Conservation (phyloP, 768 basidiomycete species). For the Gelatoporia subvermispora region DNA sequence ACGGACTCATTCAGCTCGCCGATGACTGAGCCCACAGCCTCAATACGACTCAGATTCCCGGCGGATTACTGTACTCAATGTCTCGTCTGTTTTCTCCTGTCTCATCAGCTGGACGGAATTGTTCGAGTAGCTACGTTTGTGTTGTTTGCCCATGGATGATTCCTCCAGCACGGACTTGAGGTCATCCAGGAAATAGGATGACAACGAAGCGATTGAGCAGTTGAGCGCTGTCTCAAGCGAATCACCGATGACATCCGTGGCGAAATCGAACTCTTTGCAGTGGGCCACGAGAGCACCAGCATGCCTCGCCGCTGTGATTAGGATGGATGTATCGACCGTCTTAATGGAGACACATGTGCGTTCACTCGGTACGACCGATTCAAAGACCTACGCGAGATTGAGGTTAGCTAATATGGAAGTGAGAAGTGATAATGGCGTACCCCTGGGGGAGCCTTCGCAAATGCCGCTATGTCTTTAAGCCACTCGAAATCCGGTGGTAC, state of each 20-base stretch:
- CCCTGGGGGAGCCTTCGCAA: slow-evolving; percentile 64
- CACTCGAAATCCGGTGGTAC: slow-evolving; percentile 59
- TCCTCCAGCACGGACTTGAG: slow-evolving; percentile 28
- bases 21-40: too few species aligned
- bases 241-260: slow-evolving; percentile 69
- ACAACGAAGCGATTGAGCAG: slow-evolving; percentile 42
- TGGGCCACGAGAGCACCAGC: slow-evolving; percentile 65
- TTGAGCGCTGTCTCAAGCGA: slow-evolving; percentile 51
- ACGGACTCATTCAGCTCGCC: too few species aligned
- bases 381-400: slow-evolving; percentile 61
- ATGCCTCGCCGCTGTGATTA: slow-evolving; percentile 50
- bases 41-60: too few species aligned
- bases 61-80: too few species aligned
- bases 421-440: not conserved
- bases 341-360: slow-evolving; percentile 66
- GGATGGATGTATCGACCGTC: slow-evolving; percentile 62
- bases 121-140: slow-evolving; percentile 28
- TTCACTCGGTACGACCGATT: slow-evolving; percentile 88
- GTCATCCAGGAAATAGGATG: slow-evolving; percentile 53
- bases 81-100: too few species aligned
- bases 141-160: not conserved
- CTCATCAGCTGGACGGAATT: too few species aligned
- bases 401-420: not conserved
- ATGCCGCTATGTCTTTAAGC: slow-evolving; percentile 54
- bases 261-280: slow-evolving; percentile 60